Evolutionary conservation across 305 asterid genomes (phyloP).

Genomic region (Fraxinus paxiana): DNA sequence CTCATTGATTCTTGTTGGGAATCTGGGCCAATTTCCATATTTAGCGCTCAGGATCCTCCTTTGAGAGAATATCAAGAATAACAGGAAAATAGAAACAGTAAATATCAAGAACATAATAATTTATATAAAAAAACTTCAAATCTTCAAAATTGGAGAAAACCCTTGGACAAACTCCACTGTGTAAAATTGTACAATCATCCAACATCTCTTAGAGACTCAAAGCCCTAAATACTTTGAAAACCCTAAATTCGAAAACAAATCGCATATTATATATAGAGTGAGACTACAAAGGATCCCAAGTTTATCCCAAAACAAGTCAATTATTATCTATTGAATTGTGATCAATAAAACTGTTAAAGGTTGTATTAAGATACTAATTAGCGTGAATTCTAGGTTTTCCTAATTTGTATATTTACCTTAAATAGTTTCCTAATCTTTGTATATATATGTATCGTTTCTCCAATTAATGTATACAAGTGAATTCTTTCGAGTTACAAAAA

Average conservation of each 20-base stretch:
- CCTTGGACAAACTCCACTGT: background rate
- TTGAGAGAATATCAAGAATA: background rate
- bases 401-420: no score
- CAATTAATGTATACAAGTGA: no score
- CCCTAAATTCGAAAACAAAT: background rate
- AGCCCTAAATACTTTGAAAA: background rate
- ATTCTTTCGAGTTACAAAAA: no score
- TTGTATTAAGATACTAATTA: no score
- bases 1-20: background rate
- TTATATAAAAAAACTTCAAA: background rate
- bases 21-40: background rate
- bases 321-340: background rate
- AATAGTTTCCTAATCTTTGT: no score
- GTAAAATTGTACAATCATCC: background rate
- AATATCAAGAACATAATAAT: background rate
- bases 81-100: background rate
- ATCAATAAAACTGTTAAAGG: no score
- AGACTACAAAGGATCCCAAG: background rate
- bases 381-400: no score
- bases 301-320: background rate
- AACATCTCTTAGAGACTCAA: background rate
- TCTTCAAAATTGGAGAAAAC: background rate
- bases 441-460: no score
- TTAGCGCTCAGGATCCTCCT: background rate
- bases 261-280: background rate